These are phyloP conservation scores for Chaetomiaceae sp. DNA, from an alignment of 2,329 filamentous ascomycete genomes.

Conservation along the genomic window DNA sequence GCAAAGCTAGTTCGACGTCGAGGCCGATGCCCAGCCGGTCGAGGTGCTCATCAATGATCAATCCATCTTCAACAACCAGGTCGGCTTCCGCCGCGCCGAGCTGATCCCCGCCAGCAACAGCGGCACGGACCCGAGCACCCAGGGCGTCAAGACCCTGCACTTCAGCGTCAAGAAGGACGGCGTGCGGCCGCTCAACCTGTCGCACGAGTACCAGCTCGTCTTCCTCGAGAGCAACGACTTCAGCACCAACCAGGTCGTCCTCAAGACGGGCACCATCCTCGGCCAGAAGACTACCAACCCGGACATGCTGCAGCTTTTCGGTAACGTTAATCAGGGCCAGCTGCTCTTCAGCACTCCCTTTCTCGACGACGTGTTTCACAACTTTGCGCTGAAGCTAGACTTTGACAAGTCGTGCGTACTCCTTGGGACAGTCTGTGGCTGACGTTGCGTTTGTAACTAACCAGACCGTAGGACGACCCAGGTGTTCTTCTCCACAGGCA, in stretches of 20 bases:
- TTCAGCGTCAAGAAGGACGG: slow-evolving; percentile 1
- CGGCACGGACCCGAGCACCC: slow-evolving; percentile 1
- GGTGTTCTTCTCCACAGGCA: slow-evolving; percentile 1
- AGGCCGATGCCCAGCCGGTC: neutral
- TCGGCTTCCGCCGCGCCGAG: slow-evolving; percentile 4
- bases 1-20: neutral
- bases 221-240: slow-evolving; percentile 7
- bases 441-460: neutral
- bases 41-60: neutral
- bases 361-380: neutral
- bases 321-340: slow-evolving; percentile 1
- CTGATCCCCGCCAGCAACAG: slow-evolving; percentile 5
- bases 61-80: slow-evolving; percentile 4
- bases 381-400: slow-evolving; percentile 1
- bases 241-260: slow-evolving; percentile 6
- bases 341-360: neutral
- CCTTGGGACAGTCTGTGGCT: too few relatives aligned
- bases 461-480: neutral
- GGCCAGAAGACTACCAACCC: neutral
- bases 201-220: slow-evolving; percentile 5
- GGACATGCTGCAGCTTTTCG: slow-evolving; percentile 1
- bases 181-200: slow-evolving; percentile 1
- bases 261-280: slow-evolving; percentile 3
- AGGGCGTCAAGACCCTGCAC: slow-evolving; percentile 6
- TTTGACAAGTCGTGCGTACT: neutral